Base-by-base conservation (phyloP, 75 land plant genomes). In the Picea glauca region DNA sequence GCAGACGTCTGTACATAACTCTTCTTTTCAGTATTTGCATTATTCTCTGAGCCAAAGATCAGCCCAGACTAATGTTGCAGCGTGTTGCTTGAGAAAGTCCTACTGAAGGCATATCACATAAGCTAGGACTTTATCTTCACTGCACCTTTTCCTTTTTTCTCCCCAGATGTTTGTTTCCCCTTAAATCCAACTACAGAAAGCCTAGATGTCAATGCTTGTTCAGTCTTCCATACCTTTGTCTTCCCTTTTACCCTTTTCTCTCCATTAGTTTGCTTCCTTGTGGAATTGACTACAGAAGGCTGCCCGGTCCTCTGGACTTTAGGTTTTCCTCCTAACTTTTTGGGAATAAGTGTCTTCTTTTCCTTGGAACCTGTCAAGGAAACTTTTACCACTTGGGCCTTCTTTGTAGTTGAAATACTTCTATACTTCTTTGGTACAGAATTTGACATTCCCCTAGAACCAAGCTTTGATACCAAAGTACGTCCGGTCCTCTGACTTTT, bases 111-210 rank as follows among this genome's bases (percentile, higher is more conserved):
- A 50, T 8, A 50, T 9, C 11, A 50, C 56, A 50, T 50, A 50
- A 50, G 56, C 56, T 50, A 9, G 56, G 56, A 50, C 11, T 50
- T 50, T 50, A 50, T 50, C 0, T 50, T 50, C 56, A 9, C 56
- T 50, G 9, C 11, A 8, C 11, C 56, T 50, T 50, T 50, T 50
- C 11, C 56, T 0, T 57, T 50, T 56, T 31, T 58, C 60, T 56
- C 35, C 12, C 30, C 54, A 75, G 76, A 75, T 26, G n/a, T 75
- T 57, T 75, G 58, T 5, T 15, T 75, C 14, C 76, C 76, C 26
- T 75, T 75, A 31, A 75, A 75, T 13, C 76, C 59, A 75, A 75
- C 59, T 57, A 75, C 76, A 75, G 60, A 75, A 32, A 75, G 76
- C 33, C 76, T 75, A 31, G 76, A 56, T 75, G 76, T 57, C 59